Evolutionary conservation across 441 rosid species (phyloP).

Genomic region (Flueggea neowawraea): DNA sequence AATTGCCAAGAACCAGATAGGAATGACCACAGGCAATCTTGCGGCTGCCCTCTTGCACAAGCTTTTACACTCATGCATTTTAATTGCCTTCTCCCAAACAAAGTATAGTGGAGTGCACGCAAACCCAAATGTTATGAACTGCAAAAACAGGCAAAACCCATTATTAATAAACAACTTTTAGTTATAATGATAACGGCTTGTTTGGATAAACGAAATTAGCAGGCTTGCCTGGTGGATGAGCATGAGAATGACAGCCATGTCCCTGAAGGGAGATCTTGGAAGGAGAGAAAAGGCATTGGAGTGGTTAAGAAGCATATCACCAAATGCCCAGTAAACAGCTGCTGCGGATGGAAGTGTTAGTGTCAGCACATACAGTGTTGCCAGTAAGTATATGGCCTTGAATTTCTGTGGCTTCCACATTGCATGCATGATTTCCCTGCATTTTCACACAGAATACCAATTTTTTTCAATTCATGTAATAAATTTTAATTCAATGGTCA

Average conservation of each 20-base stretch:
- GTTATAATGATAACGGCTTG: too few species aligned
- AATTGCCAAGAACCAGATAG: slow-evolving; percentile 93
- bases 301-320: slow-evolving; percentile 85
- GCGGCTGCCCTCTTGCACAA: slow-evolving; percentile 85
- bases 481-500: too few species aligned
- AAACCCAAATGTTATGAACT: slow-evolving; percentile 97
- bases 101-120: slow-evolving; percentile 94
- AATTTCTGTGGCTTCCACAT: slow-evolving; percentile 99
- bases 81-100: slow-evolving; percentile 96
- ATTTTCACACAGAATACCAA: too few species aligned
- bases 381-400: slow-evolving; percentile 87
- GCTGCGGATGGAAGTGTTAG: slow-evolving; percentile 88
- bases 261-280: slow-evolving; percentile 70
- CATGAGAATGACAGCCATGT: slow-evolving; percentile 90
- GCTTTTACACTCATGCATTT: slow-evolving; percentile 92
- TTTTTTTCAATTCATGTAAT: too few species aligned
- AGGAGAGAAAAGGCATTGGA: slow-evolving; percentile 92
- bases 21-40: slow-evolving; percentile 87
- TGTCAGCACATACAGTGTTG: slow-evolving; percentile 86
- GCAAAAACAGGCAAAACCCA: slow-evolving; percentile 17
- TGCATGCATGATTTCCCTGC: slow-evolving; percentile 97
- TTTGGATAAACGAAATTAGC: too few species aligned
- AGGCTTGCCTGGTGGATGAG: slow-evolving; percentile 84
- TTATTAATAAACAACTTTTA: too few species aligned
- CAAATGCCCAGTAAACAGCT: slow-evolving; percentile 97